A percentile compares a stretch with the other conserved stretches of the same genome.
These are phyloP conservation scores for Ustilago tritici DNA, from an alignment of 1,284 basidiomycete species.

Conservation along the genomic window DNA sequence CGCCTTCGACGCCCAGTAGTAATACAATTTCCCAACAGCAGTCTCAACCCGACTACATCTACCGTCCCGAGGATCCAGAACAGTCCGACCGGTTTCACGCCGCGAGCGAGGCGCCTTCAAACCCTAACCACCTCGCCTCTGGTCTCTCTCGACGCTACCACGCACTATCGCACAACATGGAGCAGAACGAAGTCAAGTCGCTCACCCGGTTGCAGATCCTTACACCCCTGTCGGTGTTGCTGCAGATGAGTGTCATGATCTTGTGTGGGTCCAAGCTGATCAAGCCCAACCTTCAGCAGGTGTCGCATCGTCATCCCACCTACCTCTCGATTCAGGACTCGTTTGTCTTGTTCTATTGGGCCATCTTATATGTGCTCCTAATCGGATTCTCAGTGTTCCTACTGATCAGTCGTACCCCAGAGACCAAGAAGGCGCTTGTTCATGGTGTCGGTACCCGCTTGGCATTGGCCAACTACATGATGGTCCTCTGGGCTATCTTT, in stretches of 20 bases:
- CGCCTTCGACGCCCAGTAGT: conserved; percentile 30
- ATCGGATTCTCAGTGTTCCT: conserved; percentile 85
- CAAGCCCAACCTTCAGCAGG: conserved; percentile 48
- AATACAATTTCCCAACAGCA: conserved; percentile 20
- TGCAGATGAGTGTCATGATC: conserved; percentile 55
- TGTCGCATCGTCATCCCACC: conserved; percentile 73
- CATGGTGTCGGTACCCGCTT: conserved; percentile 82
- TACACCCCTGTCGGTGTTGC: conserved; percentile 48
- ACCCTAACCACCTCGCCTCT: conserved; percentile 18
- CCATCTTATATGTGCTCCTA: conserved; percentile 72
- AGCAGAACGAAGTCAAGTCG: conserved; percentile 41
- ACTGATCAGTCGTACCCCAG: conserved; percentile 77
- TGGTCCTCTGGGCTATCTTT: conserved; percentile 84
- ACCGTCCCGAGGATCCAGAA: conserved; percentile 54
- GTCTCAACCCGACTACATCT: conserved; percentile 69
- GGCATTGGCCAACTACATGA: conserved; percentile 82
- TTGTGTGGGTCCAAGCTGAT: conserved; percentile 51
- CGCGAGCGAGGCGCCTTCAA: conserved; percentile 24
- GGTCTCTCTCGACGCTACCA: conserved; percentile 39
- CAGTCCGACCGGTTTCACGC: conserved; percentile 33
- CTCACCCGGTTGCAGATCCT: conserved; percentile 55
- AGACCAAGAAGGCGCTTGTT: conserved; percentile 75
- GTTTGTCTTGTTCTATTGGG: conserved; percentile 78
- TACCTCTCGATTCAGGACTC: conserved; percentile 78
- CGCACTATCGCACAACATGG: conserved; percentile 45